phyloP scores from a whole-genome alignment of 169 alveolate genomes.

The Cryptosporidium bovis region DNA sequence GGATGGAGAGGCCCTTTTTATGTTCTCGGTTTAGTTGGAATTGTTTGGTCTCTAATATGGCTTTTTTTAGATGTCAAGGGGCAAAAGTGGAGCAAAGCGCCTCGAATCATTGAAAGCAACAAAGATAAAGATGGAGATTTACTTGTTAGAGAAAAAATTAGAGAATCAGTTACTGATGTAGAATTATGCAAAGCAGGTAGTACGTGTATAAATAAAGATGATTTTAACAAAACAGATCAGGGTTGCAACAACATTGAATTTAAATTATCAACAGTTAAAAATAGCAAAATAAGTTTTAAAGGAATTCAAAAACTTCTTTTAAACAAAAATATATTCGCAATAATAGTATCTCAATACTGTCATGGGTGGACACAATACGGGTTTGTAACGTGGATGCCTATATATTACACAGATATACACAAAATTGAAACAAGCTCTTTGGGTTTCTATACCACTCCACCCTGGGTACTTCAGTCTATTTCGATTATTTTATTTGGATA shows the following conservation, averaged over 20 bases:
- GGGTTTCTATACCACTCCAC: slow-evolving; percentile 67
- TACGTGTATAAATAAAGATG: not conserved
- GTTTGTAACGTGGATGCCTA: slow-evolving; percentile 71
- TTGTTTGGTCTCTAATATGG: slow-evolving; percentile 63
- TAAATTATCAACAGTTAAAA: not conserved
- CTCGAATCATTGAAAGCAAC: slow-evolving; percentile 25
- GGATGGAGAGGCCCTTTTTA: slow-evolving; percentile 74
- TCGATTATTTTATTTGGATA: slow-evolving; percentile 50
- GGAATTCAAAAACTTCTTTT: slow-evolving; percentile 2
- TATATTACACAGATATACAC: slow-evolving; percentile 58
- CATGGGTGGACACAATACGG: slow-evolving; percentile 74
- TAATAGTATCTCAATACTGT: slow-evolving; percentile 57
- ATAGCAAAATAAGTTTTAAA: not conserved
- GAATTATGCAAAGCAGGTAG: not conserved
- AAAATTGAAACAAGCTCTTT: slow-evolving; percentile 13
- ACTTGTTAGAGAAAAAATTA: not conserved
- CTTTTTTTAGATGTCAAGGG: slow-evolving; percentile 46
- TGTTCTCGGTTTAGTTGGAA: slow-evolving; percentile 52
- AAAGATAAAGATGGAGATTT: not conserved
- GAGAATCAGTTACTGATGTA: not conserved
- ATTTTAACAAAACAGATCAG: not conserved
- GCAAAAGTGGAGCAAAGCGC: slow-evolving; percentile 19
- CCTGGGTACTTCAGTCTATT: slow-evolving; percentile 68
- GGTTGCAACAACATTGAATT: not conserved
- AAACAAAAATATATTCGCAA: slow-evolving; percentile 34